Base-by-base conservation (phyloP, 2,329 filamentous ascomycete species). In the Mycosphaerella arachidis region DNA sequence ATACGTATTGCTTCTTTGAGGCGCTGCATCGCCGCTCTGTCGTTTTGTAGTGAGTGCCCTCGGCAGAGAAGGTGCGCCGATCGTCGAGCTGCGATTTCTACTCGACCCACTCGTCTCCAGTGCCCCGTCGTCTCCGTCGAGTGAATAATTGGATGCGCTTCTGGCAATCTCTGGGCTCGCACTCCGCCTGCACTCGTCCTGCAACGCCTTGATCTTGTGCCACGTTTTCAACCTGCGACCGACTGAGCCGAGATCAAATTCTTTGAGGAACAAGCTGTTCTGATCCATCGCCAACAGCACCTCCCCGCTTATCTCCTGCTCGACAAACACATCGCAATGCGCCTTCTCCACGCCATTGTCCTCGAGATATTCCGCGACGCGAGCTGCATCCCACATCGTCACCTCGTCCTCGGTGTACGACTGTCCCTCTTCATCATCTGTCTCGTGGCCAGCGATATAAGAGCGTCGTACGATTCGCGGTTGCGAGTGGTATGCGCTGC, bases 301-400 rank as follows among this genome's bases (percentile, higher is more conserved):
- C 69, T 97, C 92, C 53, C 94, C 94, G 1, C 90, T 88, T 59
- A 99, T 97, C 74, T 99, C 94, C 75, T 99, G 93, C 70, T 97
- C 92, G 67, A 88, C 83, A 70, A 99, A 99, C 3, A 97, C 90
- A 66, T 96, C 89, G 72, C 94, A 99, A 68, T 97, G 93, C 67
- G 87, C 87, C 69, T 88, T 86, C 73, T 97, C 93, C 7, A 97
- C 89, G 6, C 92, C 92, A 4, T 86, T 79, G 1, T 89, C 89
- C 67, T 94, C 92, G 45, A 99, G 80, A 72, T 96, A 93, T 69
- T 95, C 91, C 33, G 93, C 91, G 20, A 97, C 93, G 62, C 94
- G 86, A 64, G 86, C 84, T 0, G 92, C 85, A 30, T 82, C 85
- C 94, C 94, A 99, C 2, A 78, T 75, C 69, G 87, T 84, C 27